phyloP scores from a whole-genome alignment of 73 alveolate species.

The Uronychia binucleata region DNA sequence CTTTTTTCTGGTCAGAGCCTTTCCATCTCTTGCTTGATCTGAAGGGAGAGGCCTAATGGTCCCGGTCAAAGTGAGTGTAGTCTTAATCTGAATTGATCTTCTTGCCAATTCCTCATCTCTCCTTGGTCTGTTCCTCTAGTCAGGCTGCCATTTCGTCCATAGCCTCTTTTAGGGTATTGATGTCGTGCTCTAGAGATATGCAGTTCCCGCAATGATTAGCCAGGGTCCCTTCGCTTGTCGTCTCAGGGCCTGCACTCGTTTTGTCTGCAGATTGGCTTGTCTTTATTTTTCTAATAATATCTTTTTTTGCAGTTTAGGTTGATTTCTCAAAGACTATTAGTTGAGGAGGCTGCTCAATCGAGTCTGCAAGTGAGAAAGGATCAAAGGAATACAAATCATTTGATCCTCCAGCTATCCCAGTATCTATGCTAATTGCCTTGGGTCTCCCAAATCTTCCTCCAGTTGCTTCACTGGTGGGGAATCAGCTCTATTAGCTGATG shows the following conservation, averaged over 20 bases:
- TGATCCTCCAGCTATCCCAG: not conserved
- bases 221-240: no score
- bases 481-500: no score
- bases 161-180: not conserved
- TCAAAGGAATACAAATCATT: not conserved
- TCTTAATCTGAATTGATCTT: not conserved
- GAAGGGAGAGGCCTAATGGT: not conserved
- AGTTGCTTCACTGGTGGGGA: no score
- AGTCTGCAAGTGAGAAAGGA: not conserved
- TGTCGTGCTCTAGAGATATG: not conserved
- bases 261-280: not conserved
- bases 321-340: not conserved
- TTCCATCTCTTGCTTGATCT: not conserved
- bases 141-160: not conserved
- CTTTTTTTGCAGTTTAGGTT: not conserved
- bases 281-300: no score
- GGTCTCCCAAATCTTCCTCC: no score
- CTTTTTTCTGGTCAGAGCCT: not conserved
- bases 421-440: not conserved
- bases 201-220: not conserved
- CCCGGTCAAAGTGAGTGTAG: not conserved
- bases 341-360: not conserved
- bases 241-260: not conserved
- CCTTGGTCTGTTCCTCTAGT: not conserved
- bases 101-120: not conserved